Conservation (phyloP, 2,329 filamentous ascomycete species). For the Xylariomycetidae sp. region DNA sequence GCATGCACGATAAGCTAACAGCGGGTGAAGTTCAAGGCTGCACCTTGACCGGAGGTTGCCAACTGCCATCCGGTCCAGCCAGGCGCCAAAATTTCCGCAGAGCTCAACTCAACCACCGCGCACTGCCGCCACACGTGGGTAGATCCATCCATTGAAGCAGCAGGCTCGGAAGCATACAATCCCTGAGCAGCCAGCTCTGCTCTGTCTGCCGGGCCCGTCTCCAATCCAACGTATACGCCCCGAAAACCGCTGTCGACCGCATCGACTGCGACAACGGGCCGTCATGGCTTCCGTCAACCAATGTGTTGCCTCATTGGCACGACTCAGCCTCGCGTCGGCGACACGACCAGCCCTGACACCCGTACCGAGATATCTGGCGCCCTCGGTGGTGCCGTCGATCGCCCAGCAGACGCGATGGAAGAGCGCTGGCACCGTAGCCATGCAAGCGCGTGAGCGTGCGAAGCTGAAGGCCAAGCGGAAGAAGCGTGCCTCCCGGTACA, state of each 20-base stretch:
- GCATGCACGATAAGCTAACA: conserved; percentile 11
- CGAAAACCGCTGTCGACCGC: conserved; percentile 7
- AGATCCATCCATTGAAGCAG: too few species aligned
- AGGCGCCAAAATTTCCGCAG: conserved; percentile 11
- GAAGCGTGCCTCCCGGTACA: conserved; percentile 57
- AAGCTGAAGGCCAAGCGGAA: conserved; percentile 51
- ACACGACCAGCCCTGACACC: conserved; percentile 35
- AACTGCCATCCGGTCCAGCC: too few species aligned
- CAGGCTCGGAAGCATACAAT: too few species aligned
- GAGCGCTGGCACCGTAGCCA: conserved; percentile 11
- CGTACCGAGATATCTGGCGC: conserved; percentile 45
- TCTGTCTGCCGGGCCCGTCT: too few species aligned
- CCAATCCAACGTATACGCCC: too few species aligned
- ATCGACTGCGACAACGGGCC: conserved; percentile 12
- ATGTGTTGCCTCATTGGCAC: conserved; percentile 50
- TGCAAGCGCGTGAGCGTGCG: conserved; percentile 39
- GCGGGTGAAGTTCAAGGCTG: conserved; percentile 23
- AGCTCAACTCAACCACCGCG: conserved; percentile 3
- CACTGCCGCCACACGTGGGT: too few species aligned
- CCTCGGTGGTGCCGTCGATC: too few species aligned
- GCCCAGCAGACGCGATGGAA: conserved; percentile 39
- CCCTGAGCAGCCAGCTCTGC: too few species aligned
- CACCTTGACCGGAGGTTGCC: too few species aligned
- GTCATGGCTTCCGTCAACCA: conserved; percentile 47
- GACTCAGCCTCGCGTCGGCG: conserved; percentile 38